Evolutionary conservation across 176 grass and related monocot genomes (phyloP), one percentile per base, ranked within the genome.

Genomic region (Musa troglodytarum): DNA sequence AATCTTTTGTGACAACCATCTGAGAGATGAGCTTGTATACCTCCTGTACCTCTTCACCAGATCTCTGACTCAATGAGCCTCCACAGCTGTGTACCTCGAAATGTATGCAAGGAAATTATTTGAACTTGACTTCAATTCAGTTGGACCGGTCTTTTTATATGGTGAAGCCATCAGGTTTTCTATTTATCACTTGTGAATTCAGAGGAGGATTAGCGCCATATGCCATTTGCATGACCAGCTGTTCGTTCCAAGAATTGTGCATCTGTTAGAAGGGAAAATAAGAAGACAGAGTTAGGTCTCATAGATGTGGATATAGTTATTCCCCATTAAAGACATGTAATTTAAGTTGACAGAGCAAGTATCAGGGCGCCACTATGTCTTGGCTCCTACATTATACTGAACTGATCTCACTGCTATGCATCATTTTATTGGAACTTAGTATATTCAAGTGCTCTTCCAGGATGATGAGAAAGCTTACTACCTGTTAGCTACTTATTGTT

Each of bases 221-320:
- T 65, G 75, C 10, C 61, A 77, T 77, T 25, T 77, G 75, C n/a
- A 34, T 77, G 10, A 77, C 16, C 10, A 77, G 58, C 75, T 77
- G 49, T 25, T 66, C 75, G 17, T 66, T 65, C 75, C 75, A 77
- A 17, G 59, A 49, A 49, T 26, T 65, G 13, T 63, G 59, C 61
- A 77, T 25, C 75, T 65, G 58, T 57, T 2, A 43, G 53, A 29
- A 56, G 12, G 19, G 53, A 56, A 71, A 71, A 52, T 3, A 51
- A 51, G 28, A 74, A 53, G 7, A 5, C 16, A 70, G 1, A 70
- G 50, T 52, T 22, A 70, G 25, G 2, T 51, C 51, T 34, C 49
- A 11, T 50, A 51, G 21, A 51, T 51, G 15, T 50, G 29, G 15
- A 50, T 50, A 10, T 8, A 50, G 21, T 23, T 23, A 64, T 64